Conservation (phyloP, 2,329 filamentous ascomycete species). For the Claviceps spartinae region DNA sequence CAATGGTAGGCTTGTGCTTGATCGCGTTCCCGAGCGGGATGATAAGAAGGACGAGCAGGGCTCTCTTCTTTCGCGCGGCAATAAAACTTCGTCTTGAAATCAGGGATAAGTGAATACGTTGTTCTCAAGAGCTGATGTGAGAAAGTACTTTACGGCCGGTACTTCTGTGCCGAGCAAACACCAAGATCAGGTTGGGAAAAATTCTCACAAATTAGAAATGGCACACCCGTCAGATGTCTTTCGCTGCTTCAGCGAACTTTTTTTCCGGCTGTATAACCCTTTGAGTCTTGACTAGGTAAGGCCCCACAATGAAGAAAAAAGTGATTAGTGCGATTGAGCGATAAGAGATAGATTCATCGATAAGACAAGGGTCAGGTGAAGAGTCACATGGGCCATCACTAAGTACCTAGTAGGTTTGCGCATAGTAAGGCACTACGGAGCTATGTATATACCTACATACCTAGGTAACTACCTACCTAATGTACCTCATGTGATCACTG, state of each 20-base stretch:
- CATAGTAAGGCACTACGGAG: too few species aligned
- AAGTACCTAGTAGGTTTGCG: too few species aligned
- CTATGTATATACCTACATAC: too few species aligned
- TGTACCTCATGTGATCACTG: too few species aligned
- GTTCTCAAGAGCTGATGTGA: neutral
- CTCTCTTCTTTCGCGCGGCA: neutral
- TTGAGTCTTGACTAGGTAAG: neutral
- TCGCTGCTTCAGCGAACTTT: slow-evolving; percentile 18
- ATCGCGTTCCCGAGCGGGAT: neutral
- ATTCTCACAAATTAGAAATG: slow-evolving; percentile 16
- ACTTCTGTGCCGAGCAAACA: neutral
- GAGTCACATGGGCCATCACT: neutral
- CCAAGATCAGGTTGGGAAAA: slow-evolving; percentile 16
- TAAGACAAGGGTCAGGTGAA: neutral
- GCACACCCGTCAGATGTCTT: slow-evolving; percentile 8
- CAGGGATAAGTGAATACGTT: neutral
- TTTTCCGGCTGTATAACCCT: slow-evolving; percentile 13
- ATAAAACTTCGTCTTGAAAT: neutral
- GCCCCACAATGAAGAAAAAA: slow-evolving; percentile 6
- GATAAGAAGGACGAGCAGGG: neutral
- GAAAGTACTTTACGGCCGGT: neutral
- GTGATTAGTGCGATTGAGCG: neutral
- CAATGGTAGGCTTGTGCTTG: slow-evolving; percentile 1
- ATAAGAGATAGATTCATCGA: neutral
- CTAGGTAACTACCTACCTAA: too few species aligned